phyloP scores from a whole-genome alignment of 164 flowering plant genomes.

The Euptelea pleiosperma region DNA sequence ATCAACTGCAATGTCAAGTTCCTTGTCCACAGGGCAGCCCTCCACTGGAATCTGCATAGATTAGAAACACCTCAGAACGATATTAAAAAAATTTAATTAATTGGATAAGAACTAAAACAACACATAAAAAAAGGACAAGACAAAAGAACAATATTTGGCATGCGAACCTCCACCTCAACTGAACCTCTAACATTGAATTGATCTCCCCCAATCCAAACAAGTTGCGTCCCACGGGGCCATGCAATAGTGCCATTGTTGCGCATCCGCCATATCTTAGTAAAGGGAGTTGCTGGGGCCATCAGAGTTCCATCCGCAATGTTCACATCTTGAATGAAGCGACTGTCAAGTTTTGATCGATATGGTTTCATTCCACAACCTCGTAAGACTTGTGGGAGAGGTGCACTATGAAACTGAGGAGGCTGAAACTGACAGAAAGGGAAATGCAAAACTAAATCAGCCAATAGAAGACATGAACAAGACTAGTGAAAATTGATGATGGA shows the following conservation, averaged over 20 bases:
- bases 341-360: constrained; percentile 39
- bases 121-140: not conserved
- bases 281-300: constrained; percentile 61
- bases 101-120: not conserved
- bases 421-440: constrained; percentile 11
- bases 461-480: not conserved
- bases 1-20: constrained; percentile 73
- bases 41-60: constrained; percentile 45
- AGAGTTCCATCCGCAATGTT: constrained; percentile 69
- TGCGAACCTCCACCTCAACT: constrained; percentile 50
- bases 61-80: not conserved
- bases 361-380: constrained; percentile 23
- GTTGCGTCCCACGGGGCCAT: constrained; percentile 64
- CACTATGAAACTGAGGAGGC: constrained; percentile 18
- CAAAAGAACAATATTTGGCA: not conserved
- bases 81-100: not conserved
- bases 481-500: not conserved
- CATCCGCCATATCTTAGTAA: constrained; percentile 92
- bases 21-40: constrained; percentile 45
- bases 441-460: not conserved
- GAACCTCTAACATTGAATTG: constrained; percentile 32
- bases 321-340: constrained; percentile 67
- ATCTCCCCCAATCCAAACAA: constrained; percentile 84
- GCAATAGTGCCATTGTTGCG: constrained; percentile 59
- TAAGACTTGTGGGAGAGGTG: constrained; percentile 12